Evolutionary conservation across 148 eudicot genomes (phyloP), one percentile per base, ranked within the genome.

Genomic region (Dianthus caryophyllus): DNA sequence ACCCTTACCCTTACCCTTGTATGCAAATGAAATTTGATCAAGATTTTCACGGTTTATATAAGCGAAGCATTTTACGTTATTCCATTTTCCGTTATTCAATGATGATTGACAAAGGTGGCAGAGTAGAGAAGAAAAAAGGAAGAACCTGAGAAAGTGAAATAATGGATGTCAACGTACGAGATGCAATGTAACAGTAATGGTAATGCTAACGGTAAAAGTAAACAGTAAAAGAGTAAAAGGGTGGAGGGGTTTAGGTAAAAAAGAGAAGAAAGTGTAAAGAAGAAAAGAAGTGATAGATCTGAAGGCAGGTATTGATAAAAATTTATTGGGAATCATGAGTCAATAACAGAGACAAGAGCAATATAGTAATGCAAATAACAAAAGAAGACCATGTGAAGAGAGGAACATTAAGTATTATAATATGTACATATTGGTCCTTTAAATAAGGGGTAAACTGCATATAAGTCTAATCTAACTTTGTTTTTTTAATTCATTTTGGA

Each of bases 281-380:
- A 30, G 15, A 12, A 33, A 27, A 44, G 24, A 41, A 33, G 15
- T 26, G 63, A n/a, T 63, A 69, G 78, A 75, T 69, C 78, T 75
- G 69, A 75, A 39, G 63, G 29, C 16, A 52, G 64, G 69, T n/a
- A n/a, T n/a, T n/a, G n/a, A 43, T 69, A 75, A 22, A 75, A 36
- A 75, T 70, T 69, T 75, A 70, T 70, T 70, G 64, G 48, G 70
- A 75, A 69, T 75, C 61, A 75, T 69, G 51, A 69, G 70, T 75
- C 66, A 75, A 75, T 64, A 41, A 75, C 69, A 75, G 7, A 2
- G 7, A 33, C 38, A 33, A 33, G 44, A 44, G 52, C 21, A 52
- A 20, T 22, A 68, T 38, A 38, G 71, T 31, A 55, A 9, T 15
- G 41, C 29, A 44, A 27, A 44, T 33, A 33, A 43, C 36, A 29